These are phyloP conservation scores for Antitrichia curtipendula DNA, from an alignment of 225 moss, liverwort and hornwort species.

Conservation along the genomic window DNA sequence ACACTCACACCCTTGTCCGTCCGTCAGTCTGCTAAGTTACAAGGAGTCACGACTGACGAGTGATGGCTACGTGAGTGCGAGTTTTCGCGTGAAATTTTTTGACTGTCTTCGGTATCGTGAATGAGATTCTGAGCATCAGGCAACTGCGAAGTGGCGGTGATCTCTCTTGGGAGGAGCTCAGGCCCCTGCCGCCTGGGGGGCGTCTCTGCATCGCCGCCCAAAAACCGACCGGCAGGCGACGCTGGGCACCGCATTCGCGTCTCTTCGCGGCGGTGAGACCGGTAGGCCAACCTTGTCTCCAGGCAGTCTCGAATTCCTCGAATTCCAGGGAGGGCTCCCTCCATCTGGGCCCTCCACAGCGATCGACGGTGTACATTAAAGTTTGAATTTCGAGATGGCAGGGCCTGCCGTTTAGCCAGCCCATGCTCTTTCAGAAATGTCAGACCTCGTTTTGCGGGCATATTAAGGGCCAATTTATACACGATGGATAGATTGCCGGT, in stretches of 20 bases:
- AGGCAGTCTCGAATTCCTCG: too few species aligned
- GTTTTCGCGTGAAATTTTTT: background rate
- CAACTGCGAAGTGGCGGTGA: background rate
- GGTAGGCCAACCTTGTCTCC: too few species aligned
- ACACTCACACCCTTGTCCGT: background rate
- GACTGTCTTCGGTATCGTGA: background rate
- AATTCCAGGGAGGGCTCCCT: too few species aligned
- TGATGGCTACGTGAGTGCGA: too few species aligned
- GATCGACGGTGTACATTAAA: too few species aligned
- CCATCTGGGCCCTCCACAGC: too few species aligned
- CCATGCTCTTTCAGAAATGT: too few species aligned
- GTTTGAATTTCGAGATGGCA: too few species aligned
- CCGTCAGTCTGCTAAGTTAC: background rate
- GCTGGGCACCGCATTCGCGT: background rate
- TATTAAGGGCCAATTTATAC: too few species aligned
- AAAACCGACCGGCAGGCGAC: background rate
- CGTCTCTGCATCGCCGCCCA: background rate
- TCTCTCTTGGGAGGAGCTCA: background rate
- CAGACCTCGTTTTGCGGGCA: too few species aligned
- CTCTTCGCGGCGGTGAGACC: background rate
- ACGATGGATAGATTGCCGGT: too few species aligned
- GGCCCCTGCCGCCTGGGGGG: background rate
- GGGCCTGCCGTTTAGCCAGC: too few species aligned
- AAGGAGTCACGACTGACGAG: background rate
- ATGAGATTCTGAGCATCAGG: background rate